phyloP scores from a whole-genome alignment of 2,329 filamentous ascomycete species.

The Lithohypha guttulata region DNA sequence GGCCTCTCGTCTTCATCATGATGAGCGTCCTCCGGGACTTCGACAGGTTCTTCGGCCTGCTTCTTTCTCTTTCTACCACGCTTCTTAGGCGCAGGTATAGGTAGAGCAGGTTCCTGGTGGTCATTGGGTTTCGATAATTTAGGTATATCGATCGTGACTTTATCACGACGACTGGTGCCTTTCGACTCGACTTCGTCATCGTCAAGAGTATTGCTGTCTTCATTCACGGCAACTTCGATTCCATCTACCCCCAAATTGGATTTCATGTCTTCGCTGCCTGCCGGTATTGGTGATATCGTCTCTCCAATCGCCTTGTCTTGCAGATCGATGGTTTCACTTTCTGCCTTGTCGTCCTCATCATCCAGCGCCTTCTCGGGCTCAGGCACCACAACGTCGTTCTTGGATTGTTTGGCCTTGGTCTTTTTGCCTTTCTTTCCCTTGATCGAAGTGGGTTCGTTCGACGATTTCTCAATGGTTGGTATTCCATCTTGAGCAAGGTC shows the following conservation, averaged over 20 bases:
- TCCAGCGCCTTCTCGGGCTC: slow-evolving; percentile 16
- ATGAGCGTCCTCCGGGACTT: slow-evolving; percentile 7
- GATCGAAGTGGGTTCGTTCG: slow-evolving; percentile 8
- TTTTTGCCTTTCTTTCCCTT: slow-evolving; percentile 17
- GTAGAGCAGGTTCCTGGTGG: slow-evolving; percentile 10
- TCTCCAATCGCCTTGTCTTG: slow-evolving; percentile 18
- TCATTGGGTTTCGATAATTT: not conserved
- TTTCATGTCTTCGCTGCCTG: slow-evolving; percentile 18
- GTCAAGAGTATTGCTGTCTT: too few species aligned
- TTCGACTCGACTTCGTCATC: slow-evolving; percentile 6
- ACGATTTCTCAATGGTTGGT: too few species aligned
- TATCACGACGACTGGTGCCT: slow-evolving; percentile 5
- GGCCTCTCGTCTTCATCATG: not conserved
- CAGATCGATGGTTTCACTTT: slow-evolving; percentile 21
- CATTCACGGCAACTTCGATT: too few species aligned
- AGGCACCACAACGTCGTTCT: slow-evolving; percentile 17
- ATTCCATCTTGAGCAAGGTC: not conserved
- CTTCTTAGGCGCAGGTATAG: slow-evolving; percentile 18
- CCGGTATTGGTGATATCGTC: slow-evolving; percentile 11
- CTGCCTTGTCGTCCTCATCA: slow-evolving; percentile 21
- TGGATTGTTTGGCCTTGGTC: slow-evolving; percentile 21
- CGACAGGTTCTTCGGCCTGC: slow-evolving; percentile 3
- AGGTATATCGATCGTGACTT: slow-evolving; percentile 17
- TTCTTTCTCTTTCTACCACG: slow-evolving; percentile 21
- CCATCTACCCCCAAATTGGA: too few species aligned